phyloP scores from a whole-genome alignment of 2,329 filamentous ascomycete genomes.

The Bimuria novae-zelandiae region DNA sequence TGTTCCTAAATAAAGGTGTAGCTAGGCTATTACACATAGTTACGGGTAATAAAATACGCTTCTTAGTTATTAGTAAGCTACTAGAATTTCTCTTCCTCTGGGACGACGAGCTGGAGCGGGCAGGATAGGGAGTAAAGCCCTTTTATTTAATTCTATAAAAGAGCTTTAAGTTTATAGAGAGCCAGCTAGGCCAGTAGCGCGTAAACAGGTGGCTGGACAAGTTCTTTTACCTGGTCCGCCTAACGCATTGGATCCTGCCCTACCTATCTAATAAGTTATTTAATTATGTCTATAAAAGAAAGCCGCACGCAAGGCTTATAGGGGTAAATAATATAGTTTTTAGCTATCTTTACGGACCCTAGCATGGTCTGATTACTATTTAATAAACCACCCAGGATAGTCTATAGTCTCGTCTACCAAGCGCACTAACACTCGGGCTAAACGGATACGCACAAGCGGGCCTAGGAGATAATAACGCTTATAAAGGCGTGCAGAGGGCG shows the following conservation, averaged over 20 bases:
- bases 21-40: background rate
- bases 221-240: background rate
- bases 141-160: background rate
- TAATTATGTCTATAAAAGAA: background rate
- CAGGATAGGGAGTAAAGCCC: background rate
- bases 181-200: background rate
- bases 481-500: background rate
- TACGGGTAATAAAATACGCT: background rate
- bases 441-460: background rate
- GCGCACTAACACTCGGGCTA: background rate
- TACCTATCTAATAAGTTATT: background rate
- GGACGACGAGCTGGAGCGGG: background rate
- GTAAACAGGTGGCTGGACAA: background rate
- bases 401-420: background rate
- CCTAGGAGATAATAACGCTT: background rate
- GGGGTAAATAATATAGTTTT: background rate
- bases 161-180: too few species aligned
- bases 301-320: background rate
- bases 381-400: too few species aligned
- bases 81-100: background rate
- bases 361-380: too few species aligned
- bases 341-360: too few species aligned
- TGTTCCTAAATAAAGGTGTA: background rate
- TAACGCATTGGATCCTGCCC: background rate
- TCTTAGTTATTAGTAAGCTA: background rate